phyloP scores from a whole-genome alignment of 495 filamentous ascomycete species.

The Aspergillus incahuasiensis region DNA sequence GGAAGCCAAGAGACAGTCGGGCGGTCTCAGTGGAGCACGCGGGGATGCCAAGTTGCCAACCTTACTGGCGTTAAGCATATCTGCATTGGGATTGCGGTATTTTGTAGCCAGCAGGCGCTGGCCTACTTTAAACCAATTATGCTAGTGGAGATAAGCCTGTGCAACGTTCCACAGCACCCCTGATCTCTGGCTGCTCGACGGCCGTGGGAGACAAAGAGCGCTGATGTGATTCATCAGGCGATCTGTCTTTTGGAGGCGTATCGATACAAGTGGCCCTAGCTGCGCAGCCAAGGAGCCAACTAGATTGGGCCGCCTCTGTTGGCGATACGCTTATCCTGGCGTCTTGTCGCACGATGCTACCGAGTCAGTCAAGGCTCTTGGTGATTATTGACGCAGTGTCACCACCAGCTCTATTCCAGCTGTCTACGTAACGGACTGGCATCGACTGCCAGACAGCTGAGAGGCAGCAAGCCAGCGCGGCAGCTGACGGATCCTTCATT shows the following conservation, averaged over 20 bases:
- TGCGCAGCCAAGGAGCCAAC: slow-evolving; percentile 17
- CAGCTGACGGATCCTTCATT: neutral
- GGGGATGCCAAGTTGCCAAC: slow-evolving; percentile 30
- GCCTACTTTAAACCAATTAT: slow-evolving; percentile 29
- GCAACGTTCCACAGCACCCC: slow-evolving; percentile 38
- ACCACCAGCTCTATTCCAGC: neutral
- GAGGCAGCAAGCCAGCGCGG: too few relatives aligned
- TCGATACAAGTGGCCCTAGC: neutral
- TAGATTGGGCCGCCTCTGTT: slow-evolving; percentile 28
- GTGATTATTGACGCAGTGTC: neutral
- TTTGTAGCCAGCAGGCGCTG: neutral
- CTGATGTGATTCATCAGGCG: slow-evolving; percentile 1
- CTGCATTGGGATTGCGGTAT: neutral
- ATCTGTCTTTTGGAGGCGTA: neutral
- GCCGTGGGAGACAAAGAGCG: neutral
- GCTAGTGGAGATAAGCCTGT: slow-evolving; percentile 46
- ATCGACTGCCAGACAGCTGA: too few relatives aligned
- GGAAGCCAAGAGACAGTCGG: neutral
- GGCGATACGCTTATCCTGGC: slow-evolving; percentile 39
- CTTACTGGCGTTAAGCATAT: slow-evolving; percentile 48
- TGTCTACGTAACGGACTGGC: too few relatives aligned
- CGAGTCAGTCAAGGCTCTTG: slow-evolving; percentile 1
- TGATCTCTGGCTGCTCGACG: neutral
- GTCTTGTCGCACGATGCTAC: slow-evolving; percentile 15
- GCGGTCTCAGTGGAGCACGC: slow-evolving; percentile 15